A percentile compares a stretch with the other conserved stretches of the same genome.
Evolutionary conservation across 129 eudicot species (phyloP).

Genomic region (Deinandra increscens): DNA sequence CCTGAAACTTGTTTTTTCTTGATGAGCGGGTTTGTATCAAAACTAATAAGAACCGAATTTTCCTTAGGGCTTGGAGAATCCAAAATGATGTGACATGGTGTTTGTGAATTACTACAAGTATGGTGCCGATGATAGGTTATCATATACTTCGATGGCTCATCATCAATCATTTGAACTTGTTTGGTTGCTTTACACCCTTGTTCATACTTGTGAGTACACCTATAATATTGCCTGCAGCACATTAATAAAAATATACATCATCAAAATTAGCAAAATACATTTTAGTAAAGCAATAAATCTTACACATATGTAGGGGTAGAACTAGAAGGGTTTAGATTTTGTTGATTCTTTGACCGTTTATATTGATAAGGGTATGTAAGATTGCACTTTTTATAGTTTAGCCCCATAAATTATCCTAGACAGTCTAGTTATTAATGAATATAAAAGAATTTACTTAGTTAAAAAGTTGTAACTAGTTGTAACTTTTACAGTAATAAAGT

Average conservation of each 20-base stretch:
- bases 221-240: constrained; percentile 55
- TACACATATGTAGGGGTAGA: neutral
- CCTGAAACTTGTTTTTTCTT: neutral
- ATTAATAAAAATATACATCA: neutral
- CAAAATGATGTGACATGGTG: no score
- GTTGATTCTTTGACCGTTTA: no score
- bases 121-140: constrained; percentile 45
- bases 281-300: no score
- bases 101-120: constrained; percentile 40
- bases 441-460: no score
- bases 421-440: no score
- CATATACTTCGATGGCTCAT: constrained; percentile 38
- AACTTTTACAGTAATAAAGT: no score
- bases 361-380: no score
- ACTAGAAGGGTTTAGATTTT: neutral
- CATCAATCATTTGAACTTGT: constrained; percentile 50
- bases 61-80: no score
- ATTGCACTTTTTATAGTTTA: no score
- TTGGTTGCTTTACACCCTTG: constrained; percentile 60
- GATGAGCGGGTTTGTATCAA: constrained; percentile 20
- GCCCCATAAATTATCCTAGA: no score
- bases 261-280: neutral
- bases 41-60: no score
- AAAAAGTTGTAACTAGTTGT: no score
- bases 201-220: constrained; percentile 65